These are phyloP conservation scores for Backusella parvicylindrica DNA, from an alignment of 192 early-diverging fungal species.

Conservation along the genomic window DNA sequence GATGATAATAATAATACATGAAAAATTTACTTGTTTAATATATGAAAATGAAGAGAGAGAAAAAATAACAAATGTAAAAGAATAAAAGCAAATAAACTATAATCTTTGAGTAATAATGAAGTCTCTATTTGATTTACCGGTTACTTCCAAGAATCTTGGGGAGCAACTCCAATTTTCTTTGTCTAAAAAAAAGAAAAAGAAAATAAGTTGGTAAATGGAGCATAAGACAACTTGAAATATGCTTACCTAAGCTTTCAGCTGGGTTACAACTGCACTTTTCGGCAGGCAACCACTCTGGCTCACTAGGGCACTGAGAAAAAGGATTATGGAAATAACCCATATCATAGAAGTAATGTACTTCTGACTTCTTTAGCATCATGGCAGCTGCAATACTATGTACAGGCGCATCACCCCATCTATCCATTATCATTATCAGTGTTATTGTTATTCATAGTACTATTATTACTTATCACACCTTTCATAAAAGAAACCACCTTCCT, in stretches of 20 bases:
- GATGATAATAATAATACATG: not conserved
- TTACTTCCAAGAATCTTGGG: slow-evolving; percentile 20
- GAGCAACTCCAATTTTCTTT: slow-evolving; percentile 17
- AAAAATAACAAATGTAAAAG: not conserved
- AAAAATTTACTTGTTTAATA: not conserved
- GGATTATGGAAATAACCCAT: slow-evolving; percentile 68
- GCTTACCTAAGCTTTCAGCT: slow-evolving; percentile 39
- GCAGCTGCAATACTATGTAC: slow-evolving; percentile 65
- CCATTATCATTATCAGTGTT: not conserved
- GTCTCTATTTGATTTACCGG: slow-evolving; percentile 17
- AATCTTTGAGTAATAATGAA: slow-evolving; percentile 19
- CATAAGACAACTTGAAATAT: not conserved
- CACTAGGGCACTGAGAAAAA: slow-evolving; percentile 56
- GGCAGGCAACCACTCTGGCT: slow-evolving; percentile 39
- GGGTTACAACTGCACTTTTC: slow-evolving; percentile 55
- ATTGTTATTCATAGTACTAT: slow-evolving; percentile 30
- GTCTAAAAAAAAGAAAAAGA: slow-evolving; percentile 6
- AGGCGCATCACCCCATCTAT: slow-evolving; percentile 72
- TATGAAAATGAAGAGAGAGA: not conserved
- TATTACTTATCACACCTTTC: slow-evolving; percentile 44
- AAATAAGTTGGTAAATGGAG: not conserved
- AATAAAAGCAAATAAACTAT: not conserved
- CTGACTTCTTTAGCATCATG: slow-evolving; percentile 48
- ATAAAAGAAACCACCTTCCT: slow-evolving; percentile 84
- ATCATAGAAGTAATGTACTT: slow-evolving; percentile 71